Percentiles rank a stretch among this genome's conserved stretches.
These are phyloP conservation scores for Candida vaughaniae DNA, from an alignment of 805 yeast species.

Conservation along the genomic window DNA sequence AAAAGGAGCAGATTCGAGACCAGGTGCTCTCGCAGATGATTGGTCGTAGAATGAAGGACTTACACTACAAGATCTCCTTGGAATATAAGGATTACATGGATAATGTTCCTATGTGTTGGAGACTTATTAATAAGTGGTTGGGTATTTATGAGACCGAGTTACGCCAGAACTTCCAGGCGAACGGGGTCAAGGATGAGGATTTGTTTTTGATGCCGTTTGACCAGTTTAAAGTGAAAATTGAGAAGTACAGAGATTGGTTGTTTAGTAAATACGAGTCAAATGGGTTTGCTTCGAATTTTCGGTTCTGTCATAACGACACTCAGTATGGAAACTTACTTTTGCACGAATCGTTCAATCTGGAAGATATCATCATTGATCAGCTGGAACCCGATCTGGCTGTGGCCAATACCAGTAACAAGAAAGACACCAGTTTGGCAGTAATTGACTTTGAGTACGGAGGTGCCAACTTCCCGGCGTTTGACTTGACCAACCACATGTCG, in stretches of 20 bases:
- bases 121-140: slow-evolving; percentile 70
- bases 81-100: slow-evolving; percentile 49
- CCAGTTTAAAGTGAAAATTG: slow-evolving; percentile 48
- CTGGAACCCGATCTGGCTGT: slow-evolving; percentile 9
- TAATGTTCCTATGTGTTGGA: slow-evolving; percentile 70
- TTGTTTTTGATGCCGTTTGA: slow-evolving; percentile 48
- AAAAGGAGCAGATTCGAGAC: slow-evolving; percentile 69
- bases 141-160: slow-evolving; percentile 45
- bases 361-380: slow-evolving; percentile 28
- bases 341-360: slow-evolving; percentile 52
- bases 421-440: slow-evolving; percentile 67
- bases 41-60: slow-evolving; percentile 94
- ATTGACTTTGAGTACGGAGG: slow-evolving; percentile 97
- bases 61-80: slow-evolving; percentile 77
- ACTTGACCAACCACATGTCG: slow-evolving; percentile 87
- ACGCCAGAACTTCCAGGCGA: slow-evolving; percentile 22
- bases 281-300: slow-evolving; percentile 49
- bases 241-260: slow-evolving; percentile 63
- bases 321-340: slow-evolving; percentile 92
- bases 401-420: slow-evolving; percentile 28
- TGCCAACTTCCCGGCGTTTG: slow-evolving; percentile 83
- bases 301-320: slow-evolving; percentile 93
- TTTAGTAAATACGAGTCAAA: slow-evolving; percentile 46
- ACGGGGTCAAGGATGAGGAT: slow-evolving; percentile 29
- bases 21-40: slow-evolving; percentile 77